Conservation (phyloP, 176 grass and related monocot genomes). For the Musa itinerans region DNA sequence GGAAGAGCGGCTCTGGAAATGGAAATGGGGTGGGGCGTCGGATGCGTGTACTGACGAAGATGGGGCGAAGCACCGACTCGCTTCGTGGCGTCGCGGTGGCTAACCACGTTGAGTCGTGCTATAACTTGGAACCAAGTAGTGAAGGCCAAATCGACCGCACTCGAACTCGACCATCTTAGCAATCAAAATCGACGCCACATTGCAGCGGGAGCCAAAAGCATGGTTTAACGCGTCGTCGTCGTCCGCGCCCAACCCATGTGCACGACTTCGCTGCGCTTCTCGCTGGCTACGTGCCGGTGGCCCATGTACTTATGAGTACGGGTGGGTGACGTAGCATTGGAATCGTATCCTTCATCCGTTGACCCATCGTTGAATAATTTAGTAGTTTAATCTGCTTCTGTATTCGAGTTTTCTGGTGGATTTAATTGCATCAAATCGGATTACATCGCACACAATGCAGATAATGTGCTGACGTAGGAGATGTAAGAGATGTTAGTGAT, state of each 20-base stretch:
- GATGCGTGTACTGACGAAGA: too few relatives aligned
- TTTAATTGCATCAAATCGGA: neutral
- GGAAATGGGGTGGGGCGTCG: neutral
- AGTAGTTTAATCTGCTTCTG: too few relatives aligned
- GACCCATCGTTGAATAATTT: neutral
- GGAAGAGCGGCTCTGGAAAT: neutral
- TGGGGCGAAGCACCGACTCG: neutral
- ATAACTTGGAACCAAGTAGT: too few relatives aligned
- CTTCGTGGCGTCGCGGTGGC: too few relatives aligned
- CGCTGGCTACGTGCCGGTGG: too few relatives aligned
- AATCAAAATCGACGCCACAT: too few relatives aligned
- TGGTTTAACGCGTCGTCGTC: slow-evolving; percentile 32
- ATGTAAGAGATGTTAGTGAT: neutral
- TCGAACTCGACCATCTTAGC: too few relatives aligned
- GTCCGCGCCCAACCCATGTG: slow-evolving; percentile 42
- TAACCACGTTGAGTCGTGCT: too few relatives aligned
- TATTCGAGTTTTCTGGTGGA: too few relatives aligned
- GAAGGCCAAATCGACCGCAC: too few relatives aligned
- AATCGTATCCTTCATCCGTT: slow-evolving; percentile 25
- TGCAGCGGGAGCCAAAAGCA: too few relatives aligned
- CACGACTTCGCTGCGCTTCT: neutral
- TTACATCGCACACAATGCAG: slow-evolving; percentile 33
- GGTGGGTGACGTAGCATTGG: neutral
- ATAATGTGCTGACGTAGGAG: slow-evolving; percentile 38
- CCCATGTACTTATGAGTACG: slow-evolving; percentile 39